A percentile compares a stretch with the other conserved stretches of the same genome.
Evolutionary conservation across 2,329 filamentous ascomycete species (phyloP).

Genomic region (Paraphoma sp.): DNA sequence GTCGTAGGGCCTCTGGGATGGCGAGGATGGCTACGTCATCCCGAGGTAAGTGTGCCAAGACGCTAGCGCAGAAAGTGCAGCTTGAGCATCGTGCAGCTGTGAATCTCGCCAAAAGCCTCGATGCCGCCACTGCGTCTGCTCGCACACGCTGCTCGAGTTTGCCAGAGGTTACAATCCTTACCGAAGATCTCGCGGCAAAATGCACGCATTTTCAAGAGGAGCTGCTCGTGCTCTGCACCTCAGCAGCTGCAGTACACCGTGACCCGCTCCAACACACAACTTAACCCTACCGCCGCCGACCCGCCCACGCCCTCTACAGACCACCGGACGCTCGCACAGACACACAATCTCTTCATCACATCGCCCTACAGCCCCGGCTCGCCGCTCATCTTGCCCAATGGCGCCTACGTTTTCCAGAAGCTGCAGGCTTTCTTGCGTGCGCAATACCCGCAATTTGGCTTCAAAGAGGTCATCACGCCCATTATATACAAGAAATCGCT

Average conservation of each 20-base stretch:
- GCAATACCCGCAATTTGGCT: constrained; percentile 85
- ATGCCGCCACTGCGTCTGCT: constrained; percentile 42
- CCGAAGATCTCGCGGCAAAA: constrained; percentile 3
- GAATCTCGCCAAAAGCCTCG: constrained; percentile 26
- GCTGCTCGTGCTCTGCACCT: constrained; percentile 45
- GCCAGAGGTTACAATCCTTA: constrained; percentile 12
- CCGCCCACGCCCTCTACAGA: constrained; percentile 52
- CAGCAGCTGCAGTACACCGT: constrained; percentile 32
- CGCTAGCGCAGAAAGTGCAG: constrained; percentile 32
- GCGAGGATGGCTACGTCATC: constrained; percentile 4
- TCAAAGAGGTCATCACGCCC: constrained; percentile 86
- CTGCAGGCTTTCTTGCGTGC: constrained; percentile 81
- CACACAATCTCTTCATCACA: constrained; percentile 78
- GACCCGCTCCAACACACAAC: constrained; percentile 28
- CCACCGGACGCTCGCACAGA: constrained; percentile 58
- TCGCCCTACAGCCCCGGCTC: constrained; percentile 84
- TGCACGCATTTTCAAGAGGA: constrained; percentile 21
- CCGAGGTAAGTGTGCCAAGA: constrained; percentile 20
- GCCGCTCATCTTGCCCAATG: constrained; percentile 83
- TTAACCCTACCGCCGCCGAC: constrained; percentile 40
- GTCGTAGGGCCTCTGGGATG: not conserved
- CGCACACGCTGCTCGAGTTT: constrained; percentile 17
- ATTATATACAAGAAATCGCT: constrained; percentile 89
- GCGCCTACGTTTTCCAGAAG: constrained; percentile 82
- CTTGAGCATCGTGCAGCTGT: constrained; percentile 16